Conservation (phyloP, 31 red algal species). For the Odonthalia washingtoniensis region DNA sequence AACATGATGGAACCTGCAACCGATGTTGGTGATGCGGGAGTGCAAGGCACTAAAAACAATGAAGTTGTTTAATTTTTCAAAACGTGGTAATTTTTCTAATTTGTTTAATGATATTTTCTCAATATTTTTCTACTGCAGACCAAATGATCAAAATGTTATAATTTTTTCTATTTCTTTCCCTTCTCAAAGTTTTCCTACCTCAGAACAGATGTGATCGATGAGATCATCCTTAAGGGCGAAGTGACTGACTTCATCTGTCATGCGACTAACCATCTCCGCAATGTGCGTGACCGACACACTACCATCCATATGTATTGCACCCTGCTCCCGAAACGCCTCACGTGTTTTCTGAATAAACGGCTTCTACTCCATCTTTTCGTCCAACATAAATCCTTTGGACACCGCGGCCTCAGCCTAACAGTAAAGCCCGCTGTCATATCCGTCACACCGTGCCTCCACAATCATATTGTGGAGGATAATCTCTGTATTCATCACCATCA, state of each 20-base stretch:
- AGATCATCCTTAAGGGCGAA: neutral
- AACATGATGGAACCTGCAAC: no score
- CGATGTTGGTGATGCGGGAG: no score
- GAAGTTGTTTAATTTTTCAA: no score
- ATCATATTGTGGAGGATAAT: slow-evolving; percentile 36
- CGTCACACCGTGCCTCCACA: neutral
- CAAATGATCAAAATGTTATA: no score
- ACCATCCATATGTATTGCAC: neutral
- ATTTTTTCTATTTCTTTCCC: no score
- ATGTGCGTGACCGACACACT: neutral
- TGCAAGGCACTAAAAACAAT: no score
- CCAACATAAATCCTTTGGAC: neutral
- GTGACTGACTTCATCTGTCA: neutral
- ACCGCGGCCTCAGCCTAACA: neutral
- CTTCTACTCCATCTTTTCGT: neutral
- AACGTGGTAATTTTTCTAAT: no score
- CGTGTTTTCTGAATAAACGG: neutral
- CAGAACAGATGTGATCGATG: neutral
- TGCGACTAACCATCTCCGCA: neutral
- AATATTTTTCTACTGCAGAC: no score
- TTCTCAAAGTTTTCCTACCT: neutral
- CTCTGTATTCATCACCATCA: neutral
- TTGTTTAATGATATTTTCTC: no score
- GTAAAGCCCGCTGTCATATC: neutral
- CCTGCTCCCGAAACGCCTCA: neutral